phyloP scores from a whole-genome alignment of 139 green algal genomes.

The Chlamydomonas sp. region DNA sequence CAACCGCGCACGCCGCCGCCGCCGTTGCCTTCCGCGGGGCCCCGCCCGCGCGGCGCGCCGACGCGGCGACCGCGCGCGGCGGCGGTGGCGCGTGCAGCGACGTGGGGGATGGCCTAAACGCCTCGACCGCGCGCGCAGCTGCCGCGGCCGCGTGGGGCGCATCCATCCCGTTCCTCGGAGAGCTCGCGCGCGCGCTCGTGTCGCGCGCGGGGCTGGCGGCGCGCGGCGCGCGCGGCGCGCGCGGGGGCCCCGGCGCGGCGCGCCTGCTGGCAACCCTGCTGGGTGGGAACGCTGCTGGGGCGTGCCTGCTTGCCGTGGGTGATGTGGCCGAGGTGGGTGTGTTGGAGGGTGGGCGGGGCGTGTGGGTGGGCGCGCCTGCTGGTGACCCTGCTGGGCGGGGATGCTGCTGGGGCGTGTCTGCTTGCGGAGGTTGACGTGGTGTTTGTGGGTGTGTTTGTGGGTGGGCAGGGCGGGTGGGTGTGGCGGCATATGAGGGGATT shows the following conservation, averaged over 20 bases:
- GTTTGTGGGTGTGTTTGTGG: too few species aligned
- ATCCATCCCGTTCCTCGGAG: neutral
- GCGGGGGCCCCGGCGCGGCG: neutral
- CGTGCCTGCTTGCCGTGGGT: neutral
- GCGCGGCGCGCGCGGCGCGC: too few species aligned
- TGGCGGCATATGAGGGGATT: too few species aligned
- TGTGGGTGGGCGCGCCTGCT: conserved; percentile 11
- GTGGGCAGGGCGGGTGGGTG: too few species aligned
- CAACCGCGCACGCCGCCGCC: conserved; percentile 16
- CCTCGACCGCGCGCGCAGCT: neutral
- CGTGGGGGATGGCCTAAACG: neutral
- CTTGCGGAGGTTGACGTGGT: neutral
- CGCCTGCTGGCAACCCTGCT: conserved; percentile 13
- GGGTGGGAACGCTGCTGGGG: conserved; percentile 14
- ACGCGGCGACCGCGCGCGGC: neutral
- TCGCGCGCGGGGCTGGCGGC: neutral
- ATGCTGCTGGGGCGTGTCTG: neutral
- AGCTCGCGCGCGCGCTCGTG: neutral
- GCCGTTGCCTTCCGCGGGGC: conserved; percentile 15
- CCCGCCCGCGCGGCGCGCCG: neutral
- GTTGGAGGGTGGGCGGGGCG: too few species aligned
- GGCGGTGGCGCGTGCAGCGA: too few species aligned
- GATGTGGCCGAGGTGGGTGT: neutral
- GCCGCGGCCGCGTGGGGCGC: neutral
- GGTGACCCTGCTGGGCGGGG: conserved; percentile 11